phyloP scores from a whole-genome alignment of 1,284 basidiomycete genomes.

The Retiboletus fuscus region DNA sequence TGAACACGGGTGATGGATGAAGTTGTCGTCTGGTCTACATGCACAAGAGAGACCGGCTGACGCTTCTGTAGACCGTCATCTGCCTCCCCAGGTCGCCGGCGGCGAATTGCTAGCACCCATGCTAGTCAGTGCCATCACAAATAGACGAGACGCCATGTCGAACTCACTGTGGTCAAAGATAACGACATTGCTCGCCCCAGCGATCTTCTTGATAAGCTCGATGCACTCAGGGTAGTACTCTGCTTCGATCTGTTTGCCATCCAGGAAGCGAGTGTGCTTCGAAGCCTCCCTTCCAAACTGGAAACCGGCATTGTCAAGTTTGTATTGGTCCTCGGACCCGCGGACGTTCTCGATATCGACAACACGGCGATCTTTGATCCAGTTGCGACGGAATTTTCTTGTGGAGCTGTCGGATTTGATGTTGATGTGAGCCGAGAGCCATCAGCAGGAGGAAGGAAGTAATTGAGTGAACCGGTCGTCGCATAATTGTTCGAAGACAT shows the following conservation, averaged over 20 bases:
- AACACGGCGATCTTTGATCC: conserved; percentile 26
- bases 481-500: conserved; percentile 39
- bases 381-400: conserved; percentile 27
- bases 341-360: conserved; percentile 54
- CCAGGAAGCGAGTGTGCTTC: conserved; percentile 48
- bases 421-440: conserved; percentile 33
- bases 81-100: conserved; percentile 54
- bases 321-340: conserved; percentile 56
- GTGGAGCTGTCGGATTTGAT: conserved; percentile 33
- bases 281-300: conserved; percentile 52
- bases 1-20: conserved; percentile 63
- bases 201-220: conserved; percentile 63
- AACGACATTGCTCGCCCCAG: conserved; percentile 62
- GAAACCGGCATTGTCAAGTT: conserved; percentile 64
- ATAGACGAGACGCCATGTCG: background rate
- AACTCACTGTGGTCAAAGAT: conserved; percentile 68
- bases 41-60: conserved; percentile 62
- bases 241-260: conserved; percentile 57
- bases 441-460: conserved; percentile 37
- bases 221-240: conserved; percentile 65
- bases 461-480: conserved; percentile 36
- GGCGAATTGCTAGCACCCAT: conserved; percentile 52
- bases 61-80: conserved; percentile 58
- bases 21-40: conserved; percentile 65
- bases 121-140: background rate